These are phyloP conservation scores for Scenedesmus sp. DNA, from an alignment of 163 green algal species.

Conservation along the genomic window DNA sequence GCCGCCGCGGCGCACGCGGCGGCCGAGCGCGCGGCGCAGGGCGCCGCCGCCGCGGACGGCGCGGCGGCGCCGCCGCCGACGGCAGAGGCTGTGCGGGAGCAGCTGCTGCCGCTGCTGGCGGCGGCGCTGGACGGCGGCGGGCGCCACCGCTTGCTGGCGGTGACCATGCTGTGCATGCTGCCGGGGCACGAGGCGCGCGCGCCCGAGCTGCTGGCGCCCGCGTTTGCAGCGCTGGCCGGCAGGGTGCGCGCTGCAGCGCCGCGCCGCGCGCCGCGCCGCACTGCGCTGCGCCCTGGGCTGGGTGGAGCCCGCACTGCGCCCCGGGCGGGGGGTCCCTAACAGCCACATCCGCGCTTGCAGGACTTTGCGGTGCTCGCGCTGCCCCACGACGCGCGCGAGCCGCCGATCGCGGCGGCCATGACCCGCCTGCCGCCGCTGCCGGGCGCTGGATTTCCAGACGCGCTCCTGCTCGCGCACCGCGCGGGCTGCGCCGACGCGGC, in stretches of 20 bases:
- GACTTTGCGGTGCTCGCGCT: conserved; percentile 69
- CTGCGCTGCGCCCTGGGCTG: too few relatives aligned
- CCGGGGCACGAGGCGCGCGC: conserved; percentile 55
- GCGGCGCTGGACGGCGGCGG: background rate
- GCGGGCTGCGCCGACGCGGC: background rate
- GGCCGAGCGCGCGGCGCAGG: background rate
- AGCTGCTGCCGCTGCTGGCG: conserved; percentile 55
- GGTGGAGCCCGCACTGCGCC: too few relatives aligned
- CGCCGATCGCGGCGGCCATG: conserved; percentile 61
- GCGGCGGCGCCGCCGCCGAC: conserved; percentile 33
- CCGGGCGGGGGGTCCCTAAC: too few relatives aligned
- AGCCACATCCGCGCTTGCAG: conserved; percentile 23
- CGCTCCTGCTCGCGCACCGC: conserved; percentile 46
- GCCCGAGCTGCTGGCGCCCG: conserved; percentile 52
- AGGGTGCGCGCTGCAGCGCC: conserved; percentile 59
- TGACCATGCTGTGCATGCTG: conserved; percentile 76
- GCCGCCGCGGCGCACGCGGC: conserved; percentile 37
- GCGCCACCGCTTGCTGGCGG: conserved; percentile 57
- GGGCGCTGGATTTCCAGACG: too few relatives aligned
- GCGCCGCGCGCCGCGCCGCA: too few relatives aligned
- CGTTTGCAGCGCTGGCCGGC: conserved; percentile 61
- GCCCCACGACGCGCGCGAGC: conserved; percentile 56
- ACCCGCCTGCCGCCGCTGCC: conserved; percentile 54
- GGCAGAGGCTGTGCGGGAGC: conserved; percentile 52
- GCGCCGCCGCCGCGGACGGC: background rate